These are phyloP conservation scores for Neurospora sp. DNA, from an alignment of 2,329 filamentous ascomycete species.

Conservation along the genomic window DNA sequence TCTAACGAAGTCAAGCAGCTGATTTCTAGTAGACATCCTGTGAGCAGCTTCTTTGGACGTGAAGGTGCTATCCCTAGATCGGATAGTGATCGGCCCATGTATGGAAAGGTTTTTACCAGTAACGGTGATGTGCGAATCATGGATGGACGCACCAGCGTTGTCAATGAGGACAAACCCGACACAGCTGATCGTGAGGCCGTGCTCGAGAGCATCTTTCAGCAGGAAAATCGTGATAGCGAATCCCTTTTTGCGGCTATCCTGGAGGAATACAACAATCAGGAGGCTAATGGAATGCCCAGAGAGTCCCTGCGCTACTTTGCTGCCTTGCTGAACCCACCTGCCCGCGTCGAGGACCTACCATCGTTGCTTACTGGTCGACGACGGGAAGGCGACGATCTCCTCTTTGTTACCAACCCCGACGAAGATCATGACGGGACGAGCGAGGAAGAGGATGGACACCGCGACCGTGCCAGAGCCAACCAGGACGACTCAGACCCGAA, in stretches of 20 bases:
- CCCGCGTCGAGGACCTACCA: constrained; percentile 32
- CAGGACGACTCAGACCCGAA: background rate
- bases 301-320: constrained; percentile 28
- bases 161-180: constrained; percentile 51
- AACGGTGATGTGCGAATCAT: constrained; percentile 53
- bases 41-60: constrained; percentile 65
- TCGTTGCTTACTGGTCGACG: constrained; percentile 26
- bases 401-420: constrained; percentile 14
- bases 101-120: constrained; percentile 55
- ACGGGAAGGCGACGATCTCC: constrained; percentile 13
- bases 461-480: constrained; percentile 2
- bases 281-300: constrained; percentile 23
- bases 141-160: constrained; percentile 44
- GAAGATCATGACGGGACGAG: constrained; percentile 10
- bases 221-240: constrained; percentile 7
- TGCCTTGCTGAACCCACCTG: constrained; percentile 36
- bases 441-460: constrained; percentile 5
- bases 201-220: constrained; percentile 40
- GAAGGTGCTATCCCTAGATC: constrained; percentile 57
- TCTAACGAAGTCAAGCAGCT: constrained; percentile 69
- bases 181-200: constrained; percentile 51
- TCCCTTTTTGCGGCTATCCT: constrained; percentile 12
- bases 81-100: constrained; percentile 48
- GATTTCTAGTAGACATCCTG: constrained; percentile 62
- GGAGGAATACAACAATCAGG: constrained; percentile 15